Base-by-base conservation (phyloP, 345 rosid species). In the Salix exigua region DNA sequence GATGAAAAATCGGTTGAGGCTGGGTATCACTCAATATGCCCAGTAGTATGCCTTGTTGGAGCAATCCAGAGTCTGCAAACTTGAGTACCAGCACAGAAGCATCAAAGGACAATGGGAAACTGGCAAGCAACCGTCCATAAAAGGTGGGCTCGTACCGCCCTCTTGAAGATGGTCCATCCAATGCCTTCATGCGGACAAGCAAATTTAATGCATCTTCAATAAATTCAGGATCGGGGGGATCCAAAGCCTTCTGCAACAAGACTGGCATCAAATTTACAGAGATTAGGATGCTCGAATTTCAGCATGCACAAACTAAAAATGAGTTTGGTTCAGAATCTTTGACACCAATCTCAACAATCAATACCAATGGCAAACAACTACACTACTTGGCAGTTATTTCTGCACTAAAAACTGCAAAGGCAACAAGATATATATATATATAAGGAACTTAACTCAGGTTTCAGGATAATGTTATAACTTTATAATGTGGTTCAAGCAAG, bases 101-200 rank as follows among this genome's bases (percentile, higher is more conserved):
- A 83, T 95, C 99, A 88, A 89, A 88, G 66, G 97, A 89, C 77
- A 95, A 78, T 6, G 93, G 71, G 84, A 95, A 95, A 77, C 97
- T 90, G 71, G 96, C 94, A 77, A 95, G 89, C 84, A 94, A 80
- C 78, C 78, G 88, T 48, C 99, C 99, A 80, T 90, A 91, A 87
- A 91, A 92, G 78, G 99, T 92, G 61, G 98, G 97, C 85, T 90
- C 94, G 70, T 82, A 87, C 69, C 96, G 91, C 42, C 87, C 91
- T 81, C 97, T 86, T 19, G 81, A 42, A 70, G 89, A 85, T 72
- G 77, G 68, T 83, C 81, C 88, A 69, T 77, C 82, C 74, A 95
- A 62, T 80, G 97, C 97, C 16, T 77, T 79, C 75, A 87, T 82
- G 63, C 83, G 86, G 78, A 88, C 75, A 66, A 95, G 93, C 86